These are phyloP conservation scores for Trebouxia sp. DNA, from an alignment of 139 green algal species.

Conservation along the genomic window DNA sequence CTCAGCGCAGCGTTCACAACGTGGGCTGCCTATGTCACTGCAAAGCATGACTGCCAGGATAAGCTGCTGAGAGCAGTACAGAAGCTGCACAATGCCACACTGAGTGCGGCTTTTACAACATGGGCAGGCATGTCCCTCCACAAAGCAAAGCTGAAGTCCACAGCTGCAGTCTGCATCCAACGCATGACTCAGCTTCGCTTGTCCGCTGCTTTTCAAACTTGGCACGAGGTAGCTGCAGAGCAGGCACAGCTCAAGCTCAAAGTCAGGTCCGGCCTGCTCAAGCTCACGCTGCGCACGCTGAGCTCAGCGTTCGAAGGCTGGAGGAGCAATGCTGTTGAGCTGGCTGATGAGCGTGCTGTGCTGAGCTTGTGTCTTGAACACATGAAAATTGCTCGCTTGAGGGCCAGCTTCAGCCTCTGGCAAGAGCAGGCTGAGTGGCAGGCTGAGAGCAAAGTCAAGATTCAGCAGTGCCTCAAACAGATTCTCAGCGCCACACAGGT, in stretches of 20 bases:
- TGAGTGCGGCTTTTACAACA: conserved; percentile 2
- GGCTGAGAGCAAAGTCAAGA: background rate
- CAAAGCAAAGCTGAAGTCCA: background rate
- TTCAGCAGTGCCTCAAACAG: background rate
- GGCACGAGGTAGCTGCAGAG: background rate
- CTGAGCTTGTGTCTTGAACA: conserved; percentile 16
- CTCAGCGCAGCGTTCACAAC: conserved; percentile 5
- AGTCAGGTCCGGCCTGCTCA: background rate
- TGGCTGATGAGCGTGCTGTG: conserved; percentile 23
- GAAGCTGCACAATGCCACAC: conserved; percentile 4
- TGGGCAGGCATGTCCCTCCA: background rate
- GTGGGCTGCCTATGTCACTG: background rate
- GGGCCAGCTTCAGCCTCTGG: background rate
- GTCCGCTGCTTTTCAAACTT: background rate
- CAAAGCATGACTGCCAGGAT: background rate
- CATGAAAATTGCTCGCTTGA: background rate
- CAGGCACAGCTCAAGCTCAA: conserved; percentile 13
- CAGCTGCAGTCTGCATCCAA: conserved; percentile 7
- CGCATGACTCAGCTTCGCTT: conserved; percentile 8
- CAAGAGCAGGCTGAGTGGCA: conserved; percentile 9
- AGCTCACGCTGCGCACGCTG: conserved; percentile 1
- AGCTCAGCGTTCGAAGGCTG: conserved; percentile 20
- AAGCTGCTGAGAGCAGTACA: conserved; percentile 7
- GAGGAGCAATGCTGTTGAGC: conserved; percentile 22
- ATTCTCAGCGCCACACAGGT: conserved; percentile 3